Percentiles rank a stretch among this genome's conserved stretches.
Evolutionary conservation across 2,329 filamentous ascomycete genomes (phyloP).

Genomic region (Pestalotiopsis sp.): DNA sequence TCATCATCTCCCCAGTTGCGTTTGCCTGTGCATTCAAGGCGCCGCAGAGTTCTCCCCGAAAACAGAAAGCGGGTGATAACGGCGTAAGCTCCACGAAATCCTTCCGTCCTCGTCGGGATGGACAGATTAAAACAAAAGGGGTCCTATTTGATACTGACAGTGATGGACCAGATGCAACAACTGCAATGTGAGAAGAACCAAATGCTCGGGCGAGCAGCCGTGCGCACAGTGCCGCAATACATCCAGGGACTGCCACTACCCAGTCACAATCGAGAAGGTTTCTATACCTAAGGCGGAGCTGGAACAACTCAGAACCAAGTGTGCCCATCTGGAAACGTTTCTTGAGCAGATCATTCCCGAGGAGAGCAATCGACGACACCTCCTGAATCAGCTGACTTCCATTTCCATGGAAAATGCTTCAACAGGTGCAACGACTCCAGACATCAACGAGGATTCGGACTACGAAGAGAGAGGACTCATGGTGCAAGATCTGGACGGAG

Average conservation of each 20-base stretch:
- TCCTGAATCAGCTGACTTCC: constrained; percentile 30
- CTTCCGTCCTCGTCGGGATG: not conserved
- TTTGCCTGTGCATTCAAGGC: constrained; percentile 53
- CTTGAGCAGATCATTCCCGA: constrained; percentile 42
- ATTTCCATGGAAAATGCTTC: constrained; percentile 5
- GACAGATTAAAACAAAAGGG: constrained; percentile 6
- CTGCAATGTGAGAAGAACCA: constrained; percentile 56
- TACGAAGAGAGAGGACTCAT: constrained; percentile 41
- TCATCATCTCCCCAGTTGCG: constrained; percentile 30
- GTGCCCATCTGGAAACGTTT: constrained; percentile 42
- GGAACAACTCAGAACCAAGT: constrained; percentile 42
- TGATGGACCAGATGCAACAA: constrained; percentile 48
- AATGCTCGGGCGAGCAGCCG: constrained; percentile 53
- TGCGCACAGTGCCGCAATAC: constrained; percentile 48
- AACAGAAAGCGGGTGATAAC: constrained; percentile 52
- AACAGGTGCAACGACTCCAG: constrained; percentile 8
- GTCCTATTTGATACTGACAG: not conserved
- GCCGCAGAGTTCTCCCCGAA: constrained; percentile 49
- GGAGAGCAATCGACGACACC: constrained; percentile 34
- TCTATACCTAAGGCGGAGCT: constrained; percentile 43
- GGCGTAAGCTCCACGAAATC: constrained; percentile 40
- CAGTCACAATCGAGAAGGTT: constrained; percentile 46
- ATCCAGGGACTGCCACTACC: constrained; percentile 51
- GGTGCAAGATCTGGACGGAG: constrained; percentile 47
- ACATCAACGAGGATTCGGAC: constrained; percentile 9